These are phyloP conservation scores for Orbilia brochopaga DNA, from an alignment of 2,329 filamentous ascomycete species.

Conservation along the genomic window DNA sequence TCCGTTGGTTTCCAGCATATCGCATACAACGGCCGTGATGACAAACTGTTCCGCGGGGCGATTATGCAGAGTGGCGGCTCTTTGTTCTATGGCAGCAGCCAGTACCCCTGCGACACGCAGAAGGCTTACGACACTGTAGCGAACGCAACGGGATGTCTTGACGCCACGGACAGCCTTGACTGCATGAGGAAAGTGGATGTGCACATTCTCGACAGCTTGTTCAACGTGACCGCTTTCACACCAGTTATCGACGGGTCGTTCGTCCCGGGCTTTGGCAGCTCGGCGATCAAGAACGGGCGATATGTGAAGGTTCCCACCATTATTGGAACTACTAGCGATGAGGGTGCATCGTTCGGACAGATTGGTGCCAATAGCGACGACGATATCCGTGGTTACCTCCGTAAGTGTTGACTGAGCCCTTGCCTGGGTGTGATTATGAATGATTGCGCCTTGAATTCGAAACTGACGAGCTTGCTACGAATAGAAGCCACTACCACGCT, in stretches of 20 bases:
- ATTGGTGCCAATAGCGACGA: constrained; percentile 10
- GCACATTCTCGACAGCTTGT: constrained; percentile 64
- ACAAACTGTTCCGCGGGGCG: constrained; percentile 64
- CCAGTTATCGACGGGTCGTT: constrained; percentile 66
- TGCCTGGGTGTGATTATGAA: background rate
- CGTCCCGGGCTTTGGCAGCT: constrained; percentile 63
- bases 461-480: background rate
- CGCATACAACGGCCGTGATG: constrained; percentile 64
- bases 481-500: constrained; percentile 12
- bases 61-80: constrained; percentile 62
- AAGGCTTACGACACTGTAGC: constrained; percentile 70
- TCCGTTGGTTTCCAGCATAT: constrained; percentile 63
- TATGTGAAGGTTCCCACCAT: constrained; percentile 71
- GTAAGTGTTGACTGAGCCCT: constrained; percentile 8
- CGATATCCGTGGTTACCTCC: constrained; percentile 14
- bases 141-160: constrained; percentile 65
- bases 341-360: constrained; percentile 65
- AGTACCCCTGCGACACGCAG: constrained; percentile 66
- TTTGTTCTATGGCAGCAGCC: constrained; percentile 65
- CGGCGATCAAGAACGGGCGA: constrained; percentile 65
- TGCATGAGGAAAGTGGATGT: constrained; percentile 71
- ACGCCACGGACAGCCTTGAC: constrained; percentile 65
- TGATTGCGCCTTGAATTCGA: no score
- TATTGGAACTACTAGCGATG: constrained; percentile 69
- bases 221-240: constrained; percentile 60